A percentile compares a stretch with the other conserved stretches of the same genome.
Conservation (phyloP, 225 moss, liverwort and hornwort species). For the Ulota crispa region DNA sequence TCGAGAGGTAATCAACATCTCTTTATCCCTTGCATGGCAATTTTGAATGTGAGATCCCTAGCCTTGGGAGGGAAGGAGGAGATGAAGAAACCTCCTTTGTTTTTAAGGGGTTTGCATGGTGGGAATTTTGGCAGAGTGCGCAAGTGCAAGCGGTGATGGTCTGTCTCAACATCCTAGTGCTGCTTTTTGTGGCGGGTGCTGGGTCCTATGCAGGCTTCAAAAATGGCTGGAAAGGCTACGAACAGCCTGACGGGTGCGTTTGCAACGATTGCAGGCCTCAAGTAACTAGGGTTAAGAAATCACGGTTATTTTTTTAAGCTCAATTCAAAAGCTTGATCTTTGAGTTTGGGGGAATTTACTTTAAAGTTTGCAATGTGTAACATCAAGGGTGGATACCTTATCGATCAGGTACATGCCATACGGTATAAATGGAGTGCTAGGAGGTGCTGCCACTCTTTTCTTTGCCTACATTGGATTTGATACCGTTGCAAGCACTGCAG, state of each 20-base stretch:
- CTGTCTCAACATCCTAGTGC: slow-evolving; percentile 69
- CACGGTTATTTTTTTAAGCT: not conserved
- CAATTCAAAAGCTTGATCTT: not conserved
- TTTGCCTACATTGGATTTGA: slow-evolving; percentile 97
- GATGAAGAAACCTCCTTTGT: not conserved
- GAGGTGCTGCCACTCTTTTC: slow-evolving; percentile 94
- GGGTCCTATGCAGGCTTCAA: slow-evolving; percentile 77
- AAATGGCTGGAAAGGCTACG: slow-evolving; percentile 90
- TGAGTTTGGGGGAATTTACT: not conserved
- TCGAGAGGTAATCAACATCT: slow-evolving; percentile 41
- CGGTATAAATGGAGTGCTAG: slow-evolving; percentile 86
- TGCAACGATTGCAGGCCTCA: not conserved
- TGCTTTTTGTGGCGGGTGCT: slow-evolving; percentile 74
- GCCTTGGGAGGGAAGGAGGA: not conserved
- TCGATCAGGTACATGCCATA: slow-evolving; percentile 74
- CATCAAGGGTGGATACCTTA: not conserved
- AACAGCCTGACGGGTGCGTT: slow-evolving; percentile 70
- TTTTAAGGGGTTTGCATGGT: not conserved
- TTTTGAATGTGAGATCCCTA: not conserved
- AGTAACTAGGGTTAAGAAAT: not conserved
- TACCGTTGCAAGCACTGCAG: slow-evolving; percentile 98
- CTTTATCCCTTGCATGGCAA: not conserved
- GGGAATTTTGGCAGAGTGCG: slow-evolving; percentile 66
- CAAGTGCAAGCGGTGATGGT: slow-evolving; percentile 83
- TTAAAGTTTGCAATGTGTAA: not conserved